These are phyloP conservation scores for Salvia sclarea DNA, from an alignment of 305 asterid species.

Conservation along the genomic window DNA sequence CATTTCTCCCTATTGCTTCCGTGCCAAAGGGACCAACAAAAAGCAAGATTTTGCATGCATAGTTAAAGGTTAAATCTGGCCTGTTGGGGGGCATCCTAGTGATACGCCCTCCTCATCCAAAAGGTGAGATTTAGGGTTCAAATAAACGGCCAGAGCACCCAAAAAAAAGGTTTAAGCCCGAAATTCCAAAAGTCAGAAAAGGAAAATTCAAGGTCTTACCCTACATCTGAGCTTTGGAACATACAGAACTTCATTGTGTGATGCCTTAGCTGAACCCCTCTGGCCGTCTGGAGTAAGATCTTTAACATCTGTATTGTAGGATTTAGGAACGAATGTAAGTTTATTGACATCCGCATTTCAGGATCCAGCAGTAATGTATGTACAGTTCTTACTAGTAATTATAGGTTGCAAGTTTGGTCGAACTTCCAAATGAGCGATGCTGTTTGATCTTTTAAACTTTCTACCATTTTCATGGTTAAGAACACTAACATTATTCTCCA, in stretches of 20 bases:
- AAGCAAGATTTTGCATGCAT: not conserved
- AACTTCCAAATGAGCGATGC: slow-evolving; percentile 57
- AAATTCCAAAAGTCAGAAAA: slow-evolving; percentile 24
- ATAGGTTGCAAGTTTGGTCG: slow-evolving; percentile 41
- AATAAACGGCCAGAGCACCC: not conserved
- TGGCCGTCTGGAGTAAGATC: slow-evolving; percentile 37
- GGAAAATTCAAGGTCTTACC: slow-evolving; percentile 42
- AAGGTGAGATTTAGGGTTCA: not conserved
- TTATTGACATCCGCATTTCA: not conserved
- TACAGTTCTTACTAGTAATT: slow-evolving; percentile 41
- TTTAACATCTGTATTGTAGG: slow-evolving; percentile 49
- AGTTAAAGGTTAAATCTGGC: not conserved
- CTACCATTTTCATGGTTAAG: slow-evolving; percentile 41
- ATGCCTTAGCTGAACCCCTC: slow-evolving; percentile 50
- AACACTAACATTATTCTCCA: slow-evolving; percentile 33
- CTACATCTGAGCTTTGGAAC: slow-evolving; percentile 81
- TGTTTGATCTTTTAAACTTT: slow-evolving; percentile 64
- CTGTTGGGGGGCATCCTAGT: not conserved
- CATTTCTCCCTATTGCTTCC: not conserved
- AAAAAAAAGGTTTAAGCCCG: not conserved
- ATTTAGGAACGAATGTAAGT: slow-evolving; percentile 43
- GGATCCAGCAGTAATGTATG: slow-evolving; percentile 37
- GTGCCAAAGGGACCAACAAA: not conserved
- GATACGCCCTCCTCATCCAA: not conserved
- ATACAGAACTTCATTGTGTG: slow-evolving; percentile 53